Percentiles rank a stretch among this genome's conserved stretches.
These are phyloP conservation scores for Candida oleophila DNA, from an alignment of 805 yeast genomes.

Conservation along the genomic window DNA sequence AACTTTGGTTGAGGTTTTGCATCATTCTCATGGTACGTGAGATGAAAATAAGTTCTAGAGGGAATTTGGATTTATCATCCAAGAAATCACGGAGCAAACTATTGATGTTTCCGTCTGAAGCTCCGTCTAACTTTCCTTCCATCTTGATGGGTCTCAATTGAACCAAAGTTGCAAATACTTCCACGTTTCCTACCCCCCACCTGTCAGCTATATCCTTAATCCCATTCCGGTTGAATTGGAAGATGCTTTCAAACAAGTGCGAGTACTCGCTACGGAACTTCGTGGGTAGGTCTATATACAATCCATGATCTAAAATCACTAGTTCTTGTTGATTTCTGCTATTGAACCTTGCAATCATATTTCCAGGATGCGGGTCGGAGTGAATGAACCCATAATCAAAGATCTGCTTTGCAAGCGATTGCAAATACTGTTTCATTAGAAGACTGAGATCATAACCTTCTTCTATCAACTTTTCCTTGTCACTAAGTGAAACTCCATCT, in stretches of 20 bases:
- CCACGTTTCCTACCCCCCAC: constrained; percentile 74
- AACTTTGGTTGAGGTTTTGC: constrained; percentile 62
- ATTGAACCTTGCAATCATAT: constrained; percentile 51
- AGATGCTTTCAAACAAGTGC: constrained; percentile 60
- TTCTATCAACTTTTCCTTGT: constrained; percentile 40
- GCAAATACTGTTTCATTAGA: constrained; percentile 51
- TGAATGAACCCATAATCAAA: constrained; percentile 69
- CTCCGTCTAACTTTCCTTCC: constrained; percentile 20
- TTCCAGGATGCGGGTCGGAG: constrained; percentile 83
- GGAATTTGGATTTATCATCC: constrained; percentile 63
- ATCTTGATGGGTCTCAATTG: constrained; percentile 47
- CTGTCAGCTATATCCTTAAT: constrained; percentile 46
- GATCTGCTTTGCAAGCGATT: constrained; percentile 55
- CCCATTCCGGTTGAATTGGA: constrained; percentile 49
- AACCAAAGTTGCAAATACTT: constrained; percentile 57
- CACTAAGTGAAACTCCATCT: constrained; percentile 62
- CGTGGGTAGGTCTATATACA: constrained; percentile 55
- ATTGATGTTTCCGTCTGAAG: constrained; percentile 38
- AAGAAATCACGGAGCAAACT: constrained; percentile 56
- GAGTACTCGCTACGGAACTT: constrained; percentile 57
- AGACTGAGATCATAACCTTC: constrained; percentile 36
- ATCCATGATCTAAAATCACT: constrained; percentile 74
- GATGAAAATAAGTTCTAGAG: constrained; percentile 62
- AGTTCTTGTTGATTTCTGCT: constrained; percentile 44
- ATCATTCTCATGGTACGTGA: constrained; percentile 74